Base-by-base conservation (phyloP, 2,329 filamentous ascomycete species). In the Cordyceps cateniannulata region DNA sequence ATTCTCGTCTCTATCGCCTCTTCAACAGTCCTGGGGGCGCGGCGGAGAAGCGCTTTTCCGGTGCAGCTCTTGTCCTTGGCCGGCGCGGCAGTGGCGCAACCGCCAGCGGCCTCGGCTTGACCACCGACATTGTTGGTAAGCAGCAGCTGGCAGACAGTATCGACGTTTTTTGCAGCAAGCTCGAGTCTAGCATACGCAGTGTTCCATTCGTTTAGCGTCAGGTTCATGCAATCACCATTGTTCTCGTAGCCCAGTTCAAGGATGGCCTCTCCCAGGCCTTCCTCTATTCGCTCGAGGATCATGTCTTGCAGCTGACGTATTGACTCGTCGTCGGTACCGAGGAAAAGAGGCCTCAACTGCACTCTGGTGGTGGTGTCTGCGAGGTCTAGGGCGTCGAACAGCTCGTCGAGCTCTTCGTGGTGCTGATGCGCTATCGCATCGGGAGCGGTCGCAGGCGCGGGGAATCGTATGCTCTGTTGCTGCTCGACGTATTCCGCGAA, bases 401-500 rank as follows among this genome's bases (percentile, higher is more conserved):
- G 90, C 65, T 93, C 91, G 69, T 96, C 92, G 58, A 98, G 86
- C 72, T 98, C 93, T 58, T 93, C 90, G 65, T 95, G 74, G 65
- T 80, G 87, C 68, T 95, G 74, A 64, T 80, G 87, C 68, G 90
- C 72, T 18, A 65, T 62, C 20, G 70, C 57, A 54, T 71, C 64
- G 40, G 72, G 64, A 42, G 67, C 42, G 56, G 66, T 56, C 24
- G 72, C 68, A 10, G 71, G 65, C 14, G 71, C 69, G 22, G 83
- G 83, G 67, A 85, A 87, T 61, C 89, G 87, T 54, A 87, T 76
- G 16, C 87, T 86, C 74, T 98, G 95, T 73, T 98, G 93, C 72
- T 92, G 89, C 74, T 98, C 92, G 66, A 97, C 95, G 70, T 97
- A 98, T 70, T 99, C 95, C 73, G 93, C 92, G 72, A 99, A 99